Conservation (phyloP, 345 rosid genomes). For the Eucalyptus guilfoylei region DNA sequence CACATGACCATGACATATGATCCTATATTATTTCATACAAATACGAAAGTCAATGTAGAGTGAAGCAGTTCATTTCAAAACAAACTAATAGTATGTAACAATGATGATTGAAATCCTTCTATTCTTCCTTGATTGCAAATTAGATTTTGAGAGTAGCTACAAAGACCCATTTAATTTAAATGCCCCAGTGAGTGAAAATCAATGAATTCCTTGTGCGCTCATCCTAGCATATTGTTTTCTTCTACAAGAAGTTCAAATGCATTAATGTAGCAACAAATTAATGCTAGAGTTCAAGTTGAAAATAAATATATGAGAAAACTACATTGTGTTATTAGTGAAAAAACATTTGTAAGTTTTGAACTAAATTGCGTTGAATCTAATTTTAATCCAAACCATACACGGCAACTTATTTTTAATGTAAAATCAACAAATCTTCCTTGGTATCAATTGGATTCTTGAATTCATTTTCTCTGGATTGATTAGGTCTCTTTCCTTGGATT, state of each 20-base stretch:
- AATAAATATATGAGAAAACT: too few relatives aligned
- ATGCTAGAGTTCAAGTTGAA: background rate
- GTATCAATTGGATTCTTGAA: background rate
- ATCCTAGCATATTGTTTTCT: background rate
- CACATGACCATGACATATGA: background rate
- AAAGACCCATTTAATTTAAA: background rate
- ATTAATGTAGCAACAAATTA: background rate
- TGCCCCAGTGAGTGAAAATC: background rate
- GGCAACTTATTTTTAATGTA: background rate
- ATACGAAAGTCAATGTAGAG: background rate
- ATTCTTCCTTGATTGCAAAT: background rate
- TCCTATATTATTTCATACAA: background rate
- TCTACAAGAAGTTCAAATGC: background rate
- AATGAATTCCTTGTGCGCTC: background rate
- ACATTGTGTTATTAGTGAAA: background rate
- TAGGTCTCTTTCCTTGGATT: background rate
- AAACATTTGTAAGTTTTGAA: too few relatives aligned
- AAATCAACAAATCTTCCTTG: background rate
- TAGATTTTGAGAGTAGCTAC: background rate
- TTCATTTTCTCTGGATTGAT: background rate
- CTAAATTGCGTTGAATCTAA: background rate
- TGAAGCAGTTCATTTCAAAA: background rate
- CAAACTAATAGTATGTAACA: background rate
- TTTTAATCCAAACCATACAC: background rate
- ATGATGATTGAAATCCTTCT: background rate